Evolutionary conservation across 179 eudicot genomes (phyloP), one percentile per base, ranked within the genome.

Genomic region (Silene vulgaris): DNA sequence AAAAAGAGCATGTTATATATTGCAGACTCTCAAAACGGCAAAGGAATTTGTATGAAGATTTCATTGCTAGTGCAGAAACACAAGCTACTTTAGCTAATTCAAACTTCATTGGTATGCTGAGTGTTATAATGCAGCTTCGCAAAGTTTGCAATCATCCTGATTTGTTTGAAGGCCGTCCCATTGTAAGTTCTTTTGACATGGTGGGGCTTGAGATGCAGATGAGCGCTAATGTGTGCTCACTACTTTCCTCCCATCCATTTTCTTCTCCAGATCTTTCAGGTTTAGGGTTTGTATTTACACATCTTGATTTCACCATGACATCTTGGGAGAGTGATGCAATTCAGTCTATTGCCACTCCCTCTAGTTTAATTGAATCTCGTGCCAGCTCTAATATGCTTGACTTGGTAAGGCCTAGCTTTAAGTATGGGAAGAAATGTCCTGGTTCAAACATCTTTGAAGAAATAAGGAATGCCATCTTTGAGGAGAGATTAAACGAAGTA

Each of bases 121-220:
- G 91, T 86, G 96, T 96, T 59, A 93, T 93, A 81, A 96, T 96
- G 99, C 99, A 96, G 80, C 97, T 96, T 75, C 97, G 99, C 66
- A 96, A 96, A 86, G 99, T 96, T 66, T 96, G 99, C 86, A 96
- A 96, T 84, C 99, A 96, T 87, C 99, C 99, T 76, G 99, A 96
- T 84, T 82, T 96, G 76, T 96, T 96, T 82, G 98, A 96, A 84
- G 99, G 99, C 54, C 99, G 99, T 54, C 97, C 99, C 72, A 96
- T 96, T 71, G 86, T 90, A 74, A 96, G 99, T 80, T 96, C 99
- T 73, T 96, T 86, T 84, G 99, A 96, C 79, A 96, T 93, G 99
- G 83, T 71, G 78, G 96, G 97, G 73, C 88, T 93, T 78, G 89
- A 88, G 78, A 81, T 85, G 87, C 98, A 85, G 77, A 72, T 96